Percentiles rank a stretch among this genome's conserved stretches.
phyloP scores from a whole-genome alignment of 2,329 filamentous ascomycete species.

The Diaporthe capsici region DNA sequence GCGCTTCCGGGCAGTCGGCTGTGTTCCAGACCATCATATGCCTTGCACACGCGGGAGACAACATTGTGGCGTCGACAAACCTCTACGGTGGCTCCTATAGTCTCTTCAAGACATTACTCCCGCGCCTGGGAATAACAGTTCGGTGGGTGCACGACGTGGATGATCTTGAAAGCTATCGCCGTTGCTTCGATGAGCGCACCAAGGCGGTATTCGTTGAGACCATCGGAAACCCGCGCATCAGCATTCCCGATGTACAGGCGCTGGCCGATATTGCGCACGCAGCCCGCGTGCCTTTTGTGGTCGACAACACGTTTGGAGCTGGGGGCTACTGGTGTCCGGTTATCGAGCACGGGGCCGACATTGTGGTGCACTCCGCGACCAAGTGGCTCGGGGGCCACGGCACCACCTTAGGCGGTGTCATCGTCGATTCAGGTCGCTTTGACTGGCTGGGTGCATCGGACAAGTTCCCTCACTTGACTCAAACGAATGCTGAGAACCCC shows the following conservation, averaged over 20 bases:
- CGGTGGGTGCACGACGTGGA: conserved; percentile 81
- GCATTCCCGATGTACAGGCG: conserved; percentile 90
- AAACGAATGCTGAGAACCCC: conserved; percentile 81
- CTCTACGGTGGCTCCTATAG: conserved; percentile 97
- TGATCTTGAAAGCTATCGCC: background rate
- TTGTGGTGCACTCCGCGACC: conserved; percentile 93
- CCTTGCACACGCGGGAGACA: conserved; percentile 88
- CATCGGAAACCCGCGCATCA: conserved; percentile 94
- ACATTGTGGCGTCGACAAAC: conserved; percentile 92
- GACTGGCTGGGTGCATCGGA: conserved; percentile 88
- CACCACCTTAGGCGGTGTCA: conserved; percentile 88
- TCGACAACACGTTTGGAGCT: conserved; percentile 96
- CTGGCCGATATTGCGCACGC: conserved; percentile 84
- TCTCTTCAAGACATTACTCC: conserved; percentile 92
- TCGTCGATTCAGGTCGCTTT: conserved; percentile 92
- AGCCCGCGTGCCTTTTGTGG: conserved; percentile 74
- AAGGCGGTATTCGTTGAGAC: conserved; percentile 93
- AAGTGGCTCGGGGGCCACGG: conserved; percentile 98
- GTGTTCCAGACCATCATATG: conserved; percentile 92
- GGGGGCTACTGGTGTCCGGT: conserved; percentile 90
- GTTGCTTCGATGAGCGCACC: conserved; percentile 85
- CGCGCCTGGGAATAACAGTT: conserved; percentile 87
- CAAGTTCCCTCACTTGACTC: conserved; percentile 93
- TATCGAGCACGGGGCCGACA: conserved; percentile 92
- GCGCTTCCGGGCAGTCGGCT: conserved; percentile 86